Conservation (phyloP, 768 basidiomycete species). For the Termitomyces sp. region DNA sequence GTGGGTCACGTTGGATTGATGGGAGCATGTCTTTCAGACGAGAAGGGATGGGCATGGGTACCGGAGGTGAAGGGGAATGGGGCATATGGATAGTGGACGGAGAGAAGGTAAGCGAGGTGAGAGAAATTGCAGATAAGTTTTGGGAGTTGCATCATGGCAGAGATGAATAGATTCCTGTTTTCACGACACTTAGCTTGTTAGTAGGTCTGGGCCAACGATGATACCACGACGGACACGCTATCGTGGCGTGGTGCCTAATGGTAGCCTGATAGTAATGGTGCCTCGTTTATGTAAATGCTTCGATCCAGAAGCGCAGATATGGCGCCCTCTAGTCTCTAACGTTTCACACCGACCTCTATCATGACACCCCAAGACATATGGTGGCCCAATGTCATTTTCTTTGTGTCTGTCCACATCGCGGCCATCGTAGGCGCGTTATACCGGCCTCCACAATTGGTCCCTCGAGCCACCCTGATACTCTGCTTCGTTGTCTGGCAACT, state of each 20-base stretch:
- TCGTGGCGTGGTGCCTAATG: background rate
- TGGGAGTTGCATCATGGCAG: slow-evolving; percentile 20
- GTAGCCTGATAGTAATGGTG: too few relatives aligned
- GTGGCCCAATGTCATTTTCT: slow-evolving; percentile 64
- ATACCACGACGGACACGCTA: background rate
- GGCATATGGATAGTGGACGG: slow-evolving; percentile 62
- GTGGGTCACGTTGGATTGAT: slow-evolving; percentile 63
- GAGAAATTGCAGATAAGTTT: slow-evolving; percentile 40
- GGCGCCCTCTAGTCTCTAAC: too few relatives aligned
- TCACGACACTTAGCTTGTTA: background rate
- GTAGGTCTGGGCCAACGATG: background rate
- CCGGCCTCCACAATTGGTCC: slow-evolving; percentile 43
- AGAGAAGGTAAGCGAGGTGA: slow-evolving; percentile 47
- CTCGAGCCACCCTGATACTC: slow-evolving; percentile 45
- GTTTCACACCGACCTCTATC: background rate
- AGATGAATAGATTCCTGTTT: slow-evolving; percentile 4
- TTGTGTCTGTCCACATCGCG: slow-evolving; percentile 53
- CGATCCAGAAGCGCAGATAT: background rate
- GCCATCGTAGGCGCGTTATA: slow-evolving; percentile 49
- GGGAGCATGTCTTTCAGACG: slow-evolving; percentile 49
- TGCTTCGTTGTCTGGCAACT: slow-evolving; percentile 64
- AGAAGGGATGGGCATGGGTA: slow-evolving; percentile 68
- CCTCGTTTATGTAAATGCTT: background rate
- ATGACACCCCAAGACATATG: slow-evolving; percentile 37
- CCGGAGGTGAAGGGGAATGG: slow-evolving; percentile 56